phyloP scores from a whole-genome alignment of 2,329 filamentous ascomycete species.

The Epichloe glyceriae region DNA sequence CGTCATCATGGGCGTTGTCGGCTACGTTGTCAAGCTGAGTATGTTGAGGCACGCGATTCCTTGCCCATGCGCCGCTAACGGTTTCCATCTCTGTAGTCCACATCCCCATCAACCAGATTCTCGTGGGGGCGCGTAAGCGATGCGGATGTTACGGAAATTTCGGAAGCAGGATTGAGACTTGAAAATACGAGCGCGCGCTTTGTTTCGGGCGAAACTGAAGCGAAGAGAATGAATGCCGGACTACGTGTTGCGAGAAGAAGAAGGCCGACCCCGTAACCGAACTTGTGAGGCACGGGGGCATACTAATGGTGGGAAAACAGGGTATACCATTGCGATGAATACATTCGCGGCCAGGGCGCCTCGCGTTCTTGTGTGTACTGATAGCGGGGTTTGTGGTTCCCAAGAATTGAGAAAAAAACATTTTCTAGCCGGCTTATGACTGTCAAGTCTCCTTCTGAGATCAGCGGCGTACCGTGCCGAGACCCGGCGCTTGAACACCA shows the following conservation, averaged over 20 bases:
- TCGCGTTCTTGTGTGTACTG: background rate
- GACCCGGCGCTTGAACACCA: background rate
- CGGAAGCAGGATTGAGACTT: background rate
- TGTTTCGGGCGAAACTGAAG: background rate
- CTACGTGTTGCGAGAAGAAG: background rate
- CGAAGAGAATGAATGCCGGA: background rate
- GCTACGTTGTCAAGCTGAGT: slow-evolving; percentile 60
- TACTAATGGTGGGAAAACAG: background rate
- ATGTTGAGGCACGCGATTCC: slow-evolving; percentile 14
- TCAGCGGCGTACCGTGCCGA: background rate
- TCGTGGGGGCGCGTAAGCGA: slow-evolving; percentile 50
- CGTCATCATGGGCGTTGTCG: slow-evolving; percentile 57
- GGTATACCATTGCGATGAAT: background rate
- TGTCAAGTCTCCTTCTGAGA: background rate
- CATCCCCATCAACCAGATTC: slow-evolving; percentile 57
- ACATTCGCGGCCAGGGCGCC: background rate
- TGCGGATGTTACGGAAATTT: background rate
- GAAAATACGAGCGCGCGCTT: background rate
- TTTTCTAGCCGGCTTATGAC: background rate
- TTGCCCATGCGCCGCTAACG: background rate
- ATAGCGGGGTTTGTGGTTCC: background rate
- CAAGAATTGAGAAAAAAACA: background rate
- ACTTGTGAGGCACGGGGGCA: background rate
- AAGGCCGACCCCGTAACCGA: no score
- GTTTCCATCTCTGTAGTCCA: slow-evolving; percentile 34